Evolutionary conservation across 148 eudicot genomes (phyloP).

Genomic region (Chenopodium quinoa): DNA sequence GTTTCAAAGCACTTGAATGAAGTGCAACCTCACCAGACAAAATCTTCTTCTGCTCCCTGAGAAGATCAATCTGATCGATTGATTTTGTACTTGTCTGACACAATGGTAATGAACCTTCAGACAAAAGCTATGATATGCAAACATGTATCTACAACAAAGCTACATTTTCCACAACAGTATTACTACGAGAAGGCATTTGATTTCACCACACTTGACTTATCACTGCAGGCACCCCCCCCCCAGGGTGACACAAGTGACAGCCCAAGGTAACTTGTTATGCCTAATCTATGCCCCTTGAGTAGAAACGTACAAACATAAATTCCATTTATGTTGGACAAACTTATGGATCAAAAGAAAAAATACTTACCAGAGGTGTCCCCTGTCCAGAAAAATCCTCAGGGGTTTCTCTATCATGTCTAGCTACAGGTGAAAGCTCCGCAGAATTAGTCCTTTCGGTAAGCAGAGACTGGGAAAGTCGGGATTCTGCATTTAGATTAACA

Average conservation of each 20-base stretch:
- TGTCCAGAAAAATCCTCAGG: constrained; percentile 64
- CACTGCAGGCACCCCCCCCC: no score
- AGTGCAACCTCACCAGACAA: constrained; percentile 93
- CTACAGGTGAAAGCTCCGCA: constrained; percentile 52
- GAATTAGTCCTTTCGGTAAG: constrained; percentile 63
- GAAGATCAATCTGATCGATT: constrained; percentile 82
- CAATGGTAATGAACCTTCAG: constrained; percentile 22
- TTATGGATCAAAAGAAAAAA: background rate
- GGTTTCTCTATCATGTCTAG: constrained; percentile 51
- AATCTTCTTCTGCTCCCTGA: constrained; percentile 92
- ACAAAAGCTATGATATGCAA: background rate
- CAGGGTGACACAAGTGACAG: background rate
- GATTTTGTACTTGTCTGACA: constrained; percentile 71
- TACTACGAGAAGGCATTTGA: background rate
- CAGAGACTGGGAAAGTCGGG: constrained; percentile 61
- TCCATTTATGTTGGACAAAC: background rate
- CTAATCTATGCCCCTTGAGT: background rate
- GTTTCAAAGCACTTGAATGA: constrained; percentile 78
- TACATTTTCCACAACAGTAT: background rate
- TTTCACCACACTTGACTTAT: no score
- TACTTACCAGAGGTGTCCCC: constrained; percentile 84
- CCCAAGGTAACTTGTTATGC: background rate
- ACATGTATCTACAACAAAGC: background rate
- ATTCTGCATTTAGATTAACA: constrained; percentile 55
- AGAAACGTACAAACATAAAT: background rate